Base-by-base conservation (phyloP, 2,329 filamentous ascomycete genomes). In the Byssothecium circinans region DNA sequence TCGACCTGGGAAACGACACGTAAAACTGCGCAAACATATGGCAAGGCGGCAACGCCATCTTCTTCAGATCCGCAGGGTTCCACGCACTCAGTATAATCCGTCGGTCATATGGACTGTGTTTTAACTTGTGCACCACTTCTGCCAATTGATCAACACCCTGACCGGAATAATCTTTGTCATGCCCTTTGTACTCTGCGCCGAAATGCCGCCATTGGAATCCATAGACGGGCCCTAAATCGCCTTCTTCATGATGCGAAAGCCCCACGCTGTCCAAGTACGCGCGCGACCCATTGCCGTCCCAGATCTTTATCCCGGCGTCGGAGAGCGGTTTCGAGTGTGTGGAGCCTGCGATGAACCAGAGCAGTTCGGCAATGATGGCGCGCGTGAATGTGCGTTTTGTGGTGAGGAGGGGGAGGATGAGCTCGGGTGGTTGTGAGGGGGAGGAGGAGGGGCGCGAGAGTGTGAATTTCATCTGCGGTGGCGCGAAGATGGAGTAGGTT, bases 161-260 rank as follows among this genome's bases (percentile, higher is more conserved):
- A 0, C 89, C 91, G 0, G 83, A 80, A 73, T 99, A 99, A 68
- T 97, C 90, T 0, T 87, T 81, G 56, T 84, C 78, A 35, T 63
- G 58, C 1, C 64, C 67, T 15, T 85, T 77, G 70, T 99, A 99
- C 52, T 90, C 84, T 4, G 94, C 94, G 41, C 94, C 94, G 64
- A 99, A 99, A 73, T 97, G 92, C 2, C 94, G 88, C 94, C 94
- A 99, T 74, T 99, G 94, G 75, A 99, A 99, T 1, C 94, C 94
- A 69, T 99, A 99, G 0, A 97, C 91, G 23, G 94, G 94, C 0
- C 94, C 94, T 0, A 99, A 79, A 65, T 99, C 94, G 56, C 94
- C 94, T 17, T 86, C 88, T 43, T 84, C 89, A 50, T 92, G 89
- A 67, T 96, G 85, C 0, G 79, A 78, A 6, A 97, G 81, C 0